Conservation (phyloP, 768 basidiomycete species). For the Calvatia gigantea region DNA sequence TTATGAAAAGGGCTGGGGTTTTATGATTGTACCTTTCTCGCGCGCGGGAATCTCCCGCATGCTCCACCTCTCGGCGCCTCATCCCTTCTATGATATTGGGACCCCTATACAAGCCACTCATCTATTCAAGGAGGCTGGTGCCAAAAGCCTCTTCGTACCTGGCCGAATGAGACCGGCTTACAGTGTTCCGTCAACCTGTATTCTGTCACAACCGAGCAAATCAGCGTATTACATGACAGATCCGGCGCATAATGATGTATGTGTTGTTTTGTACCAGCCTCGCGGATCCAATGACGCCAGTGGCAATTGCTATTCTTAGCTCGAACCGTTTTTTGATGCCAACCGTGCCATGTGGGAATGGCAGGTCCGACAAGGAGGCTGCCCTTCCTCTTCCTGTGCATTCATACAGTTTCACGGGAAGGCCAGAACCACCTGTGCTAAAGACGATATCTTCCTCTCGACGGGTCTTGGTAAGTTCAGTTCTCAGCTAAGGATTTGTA, state of each 20-base stretch:
- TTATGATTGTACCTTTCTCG: constrained; percentile 28
- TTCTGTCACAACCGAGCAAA: constrained; percentile 16
- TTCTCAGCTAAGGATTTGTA: no score
- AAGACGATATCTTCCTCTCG: constrained; percentile 42
- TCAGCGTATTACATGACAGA: constrained; percentile 40
- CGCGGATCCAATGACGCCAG: background rate
- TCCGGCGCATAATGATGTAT: constrained; percentile 42
- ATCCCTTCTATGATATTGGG: constrained; percentile 35
- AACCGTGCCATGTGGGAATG: constrained; percentile 33
- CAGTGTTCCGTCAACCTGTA: constrained; percentile 28
- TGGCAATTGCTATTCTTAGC: constrained; percentile 19
- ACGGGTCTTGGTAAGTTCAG: constrained; percentile 39
- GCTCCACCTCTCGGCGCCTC: constrained; percentile 44
- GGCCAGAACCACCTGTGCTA: constrained; percentile 29
- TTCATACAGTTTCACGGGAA: constrained; percentile 50
- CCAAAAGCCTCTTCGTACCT: constrained; percentile 39
- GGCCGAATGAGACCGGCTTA: constrained; percentile 37
- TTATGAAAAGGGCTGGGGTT: constrained; percentile 34
- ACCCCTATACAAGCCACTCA: constrained; percentile 38
- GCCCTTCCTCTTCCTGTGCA: constrained; percentile 35
- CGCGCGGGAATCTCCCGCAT: constrained; percentile 20
- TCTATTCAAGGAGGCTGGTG: constrained; percentile 33
- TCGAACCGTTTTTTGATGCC: constrained; percentile 43
- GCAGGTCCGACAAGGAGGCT: constrained; percentile 35
- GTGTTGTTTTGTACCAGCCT: constrained; percentile 2